phyloP scores from a whole-genome alignment of 306 rosid genomes.

The Hylodesmum podocarpum region DNA sequence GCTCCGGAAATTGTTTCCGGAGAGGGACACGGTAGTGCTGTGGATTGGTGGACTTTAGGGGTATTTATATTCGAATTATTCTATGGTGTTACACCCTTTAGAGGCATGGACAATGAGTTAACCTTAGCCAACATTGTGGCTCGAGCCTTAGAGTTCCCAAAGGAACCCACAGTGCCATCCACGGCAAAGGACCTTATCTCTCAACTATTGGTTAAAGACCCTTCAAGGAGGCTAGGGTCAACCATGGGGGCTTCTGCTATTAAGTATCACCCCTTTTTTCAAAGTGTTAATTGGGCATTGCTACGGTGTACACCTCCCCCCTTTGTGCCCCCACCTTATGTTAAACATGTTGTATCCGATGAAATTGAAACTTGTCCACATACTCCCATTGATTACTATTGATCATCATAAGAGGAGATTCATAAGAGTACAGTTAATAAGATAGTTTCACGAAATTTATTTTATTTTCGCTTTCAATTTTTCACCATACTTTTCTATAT shows the following conservation, averaged over 20 bases:
- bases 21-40: slow-evolving; percentile 61
- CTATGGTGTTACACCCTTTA: slow-evolving; percentile 55
- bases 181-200: slow-evolving; percentile 55
- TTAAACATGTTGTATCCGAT: slow-evolving; percentile 47
- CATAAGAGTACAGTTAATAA: slow-evolving; percentile 20
- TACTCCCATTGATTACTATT: slow-evolving; percentile 67
- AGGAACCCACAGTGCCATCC: slow-evolving; percentile 54
- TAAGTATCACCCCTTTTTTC: slow-evolving; percentile 53
- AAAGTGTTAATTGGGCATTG: slow-evolving; percentile 60
- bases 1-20: slow-evolving; percentile 65
- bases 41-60: slow-evolving; percentile 69
- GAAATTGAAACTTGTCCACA: slow-evolving; percentile 63
- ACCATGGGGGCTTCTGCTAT: slow-evolving; percentile 54
- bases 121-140: slow-evolving; percentile 63
- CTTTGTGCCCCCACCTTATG: slow-evolving; percentile 54
- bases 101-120: slow-evolving; percentile 53
- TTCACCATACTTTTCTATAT: slow-evolving; percentile 8
- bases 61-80: slow-evolving; percentile 55
- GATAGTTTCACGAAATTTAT: slow-evolving; percentile 9
- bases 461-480: neutral
- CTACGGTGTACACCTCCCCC: slow-evolving; percentile 56
- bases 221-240: slow-evolving; percentile 46
- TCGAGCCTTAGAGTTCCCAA: slow-evolving; percentile 63
- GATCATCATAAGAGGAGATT: neutral
- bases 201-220: slow-evolving; percentile 54